Percentiles rank a stretch among this genome's conserved stretches.
phyloP scores from a whole-genome alignment of 306 rosid species.

The Herpetospermum pedunculosum region DNA sequence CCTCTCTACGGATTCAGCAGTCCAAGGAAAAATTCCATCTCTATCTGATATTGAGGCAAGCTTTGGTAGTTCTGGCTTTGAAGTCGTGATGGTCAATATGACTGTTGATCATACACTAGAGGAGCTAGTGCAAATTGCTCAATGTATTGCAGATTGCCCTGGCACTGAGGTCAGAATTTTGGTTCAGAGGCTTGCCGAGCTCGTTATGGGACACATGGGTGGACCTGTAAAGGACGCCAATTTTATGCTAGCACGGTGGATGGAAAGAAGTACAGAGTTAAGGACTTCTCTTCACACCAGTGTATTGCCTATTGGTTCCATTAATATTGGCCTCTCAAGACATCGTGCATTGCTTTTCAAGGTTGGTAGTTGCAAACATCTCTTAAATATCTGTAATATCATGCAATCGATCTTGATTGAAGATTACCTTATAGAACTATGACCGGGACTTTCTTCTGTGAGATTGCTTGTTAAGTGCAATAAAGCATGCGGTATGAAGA shows the following conservation, averaged over 20 bases:
- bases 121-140: slow-evolving; percentile 82
- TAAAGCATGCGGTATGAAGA: background rate
- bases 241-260: slow-evolving; percentile 71
- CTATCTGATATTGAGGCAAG: slow-evolving; percentile 60
- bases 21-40: slow-evolving; percentile 91
- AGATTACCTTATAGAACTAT: background rate
- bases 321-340: slow-evolving; percentile 86
- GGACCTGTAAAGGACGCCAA: slow-evolving; percentile 95
- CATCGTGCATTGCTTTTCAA: slow-evolving; percentile 97
- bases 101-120: slow-evolving; percentile 63
- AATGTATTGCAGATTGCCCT: slow-evolving; percentile 89
- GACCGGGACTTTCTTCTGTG: background rate
- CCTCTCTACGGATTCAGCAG: slow-evolving; percentile 46
- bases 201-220: slow-evolving; percentile 81
- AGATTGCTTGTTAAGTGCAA: background rate
- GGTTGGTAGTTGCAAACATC: slow-evolving; percentile 28
- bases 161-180: slow-evolving; percentile 43
- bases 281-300: slow-evolving; percentile 71
- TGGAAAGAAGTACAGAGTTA: slow-evolving; percentile 70
- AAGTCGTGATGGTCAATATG: slow-evolving; percentile 73
- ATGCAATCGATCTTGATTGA: background rate
- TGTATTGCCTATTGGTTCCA: slow-evolving; percentile 82
- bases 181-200: slow-evolving; percentile 91
- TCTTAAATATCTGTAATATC: slow-evolving; percentile 11
- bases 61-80: slow-evolving; percentile 56